These are phyloP conservation scores for Termitomyces sp. DNA, from an alignment of 768 basidiomycete species.

Conservation along the genomic window DNA sequence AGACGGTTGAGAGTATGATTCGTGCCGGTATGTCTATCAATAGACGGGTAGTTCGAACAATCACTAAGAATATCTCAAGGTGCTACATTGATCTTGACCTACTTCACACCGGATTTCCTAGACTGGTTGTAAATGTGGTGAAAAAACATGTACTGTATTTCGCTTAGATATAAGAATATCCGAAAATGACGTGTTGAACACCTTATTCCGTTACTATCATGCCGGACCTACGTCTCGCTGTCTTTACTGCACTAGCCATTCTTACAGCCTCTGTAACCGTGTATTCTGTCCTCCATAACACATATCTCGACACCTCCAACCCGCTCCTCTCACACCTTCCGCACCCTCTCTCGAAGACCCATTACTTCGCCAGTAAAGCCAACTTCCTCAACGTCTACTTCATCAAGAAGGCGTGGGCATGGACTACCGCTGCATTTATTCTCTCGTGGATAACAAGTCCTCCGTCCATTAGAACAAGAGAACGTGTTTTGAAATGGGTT, in stretches of 20 bases:
- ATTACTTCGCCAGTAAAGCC: slow-evolving; percentile 78
- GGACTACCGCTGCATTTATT: slow-evolving; percentile 74
- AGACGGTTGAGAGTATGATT: slow-evolving; percentile 87
- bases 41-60: neutral
- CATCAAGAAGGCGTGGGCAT: slow-evolving; percentile 90
- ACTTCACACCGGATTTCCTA: slow-evolving; percentile 96
- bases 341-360: slow-evolving; percentile 56
- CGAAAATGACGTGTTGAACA: slow-evolving; percentile 2
- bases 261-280: slow-evolving; percentile 58
- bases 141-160: slow-evolving; percentile 1
- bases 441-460: slow-evolving; percentile 58
- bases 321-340: slow-evolving; percentile 65
- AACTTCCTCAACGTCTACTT: slow-evolving; percentile 83
- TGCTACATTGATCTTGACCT: slow-evolving; percentile 85
- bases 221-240: slow-evolving; percentile 22
- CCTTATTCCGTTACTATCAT: slow-evolving; percentile 11
- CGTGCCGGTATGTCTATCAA: slow-evolving; percentile 68
- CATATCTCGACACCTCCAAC: slow-evolving; percentile 85
- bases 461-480: slow-evolving; percentile 31
- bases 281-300: slow-evolving; percentile 59
- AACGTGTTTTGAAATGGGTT: slow-evolving; percentile 50
- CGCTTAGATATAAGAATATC: neutral
- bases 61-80: slow-evolving; percentile 40
- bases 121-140: slow-evolving; percentile 59
- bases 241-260: slow-evolving; percentile 38